phyloP scores from a whole-genome alignment of 305 asterid species.

The Stenogyne calaminthoides region DNA sequence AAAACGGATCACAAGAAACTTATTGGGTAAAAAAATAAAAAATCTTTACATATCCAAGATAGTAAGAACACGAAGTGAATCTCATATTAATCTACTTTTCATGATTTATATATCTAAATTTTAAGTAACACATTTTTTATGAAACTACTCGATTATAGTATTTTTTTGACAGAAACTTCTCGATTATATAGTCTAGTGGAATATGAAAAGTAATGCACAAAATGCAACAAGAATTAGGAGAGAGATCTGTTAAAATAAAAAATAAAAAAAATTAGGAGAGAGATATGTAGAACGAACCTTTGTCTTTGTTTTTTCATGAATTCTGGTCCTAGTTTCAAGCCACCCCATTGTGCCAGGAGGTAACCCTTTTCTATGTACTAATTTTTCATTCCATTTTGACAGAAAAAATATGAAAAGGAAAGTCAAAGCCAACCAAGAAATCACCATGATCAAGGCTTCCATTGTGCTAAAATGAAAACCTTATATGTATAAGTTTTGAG shows the following conservation, averaged over 20 bases:
- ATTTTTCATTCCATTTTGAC: conserved; percentile 46
- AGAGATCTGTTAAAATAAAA: too few species aligned
- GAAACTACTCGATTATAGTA: too few species aligned
- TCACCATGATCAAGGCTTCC: conserved; percentile 37
- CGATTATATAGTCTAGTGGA: not conserved
- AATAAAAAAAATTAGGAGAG: not conserved
- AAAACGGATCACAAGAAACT: too few species aligned
- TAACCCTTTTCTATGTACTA: conserved; percentile 33
- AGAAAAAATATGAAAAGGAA: conserved; percentile 19
- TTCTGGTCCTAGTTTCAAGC: conserved; percentile 54
- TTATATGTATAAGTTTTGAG: not conserved
- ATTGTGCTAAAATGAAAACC: conserved; percentile 32
- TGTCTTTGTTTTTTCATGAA: conserved; percentile 45
- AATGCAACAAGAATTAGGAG: not conserved
- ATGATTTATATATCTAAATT: too few species aligned
- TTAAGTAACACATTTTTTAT: too few species aligned
- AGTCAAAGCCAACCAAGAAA: conserved; percentile 18
- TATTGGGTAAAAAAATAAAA: too few species aligned
- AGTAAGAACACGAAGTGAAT: too few species aligned
- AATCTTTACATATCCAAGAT: too few species aligned
- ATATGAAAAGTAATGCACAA: not conserved
- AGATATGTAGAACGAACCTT: conserved; percentile 30
- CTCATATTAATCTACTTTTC: too few species aligned
- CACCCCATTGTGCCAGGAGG: conserved; percentile 65
- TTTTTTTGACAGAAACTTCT: too few species aligned